Base-by-base conservation (phyloP, 2,329 filamentous ascomycete genomes). In the Macroventuria anomochaeta region DNA sequence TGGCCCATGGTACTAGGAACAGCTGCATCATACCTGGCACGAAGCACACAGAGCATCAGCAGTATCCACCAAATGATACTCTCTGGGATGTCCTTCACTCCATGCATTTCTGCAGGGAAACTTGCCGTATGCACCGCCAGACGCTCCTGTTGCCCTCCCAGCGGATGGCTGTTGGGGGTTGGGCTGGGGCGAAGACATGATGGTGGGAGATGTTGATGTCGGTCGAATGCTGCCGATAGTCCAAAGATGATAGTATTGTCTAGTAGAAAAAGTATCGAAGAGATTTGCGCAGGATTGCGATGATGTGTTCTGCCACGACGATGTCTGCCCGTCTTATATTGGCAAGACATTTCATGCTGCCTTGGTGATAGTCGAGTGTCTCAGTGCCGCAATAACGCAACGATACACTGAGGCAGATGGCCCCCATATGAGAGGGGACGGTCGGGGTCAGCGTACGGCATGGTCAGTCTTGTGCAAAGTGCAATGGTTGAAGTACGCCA, bases 121-220 rank as follows among this genome's bases (percentile, higher is more conserved):
- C 42, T 56, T 62, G 39, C 47, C 53, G 44, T 62, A 53, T n/a
- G 57, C 59, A 48, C 64, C 65, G 25, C 65, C 65, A 33, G 55
- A 61, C 42, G 65, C 65, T 33, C 65, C 65, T n/a, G 65, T 67
- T 37, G 58, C 53, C 33, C 62, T 51, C 39, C 60, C 55, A 25
- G 61, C 64, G 17, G 61, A 59, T 39, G 61, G 55, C 20, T 58
- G 51, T 36, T 62, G 61, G 18, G 49, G 25, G 34, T 46, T 52
- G 32, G 59, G 46, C 33, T 56, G 47, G 10, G 58, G 54, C 3
- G 59, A 57, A 48, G 62, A 59, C 64, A 67, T 67, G 29, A 15
- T 56, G 32, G 8, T 50, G 13, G 31, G 36, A 26, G 42, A 33
- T 37, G 40, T 29, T 38, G 43, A 34, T 48, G 44, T 48, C 15